Percentiles rank a stretch among this genome's conserved stretches.
phyloP scores from a whole-genome alignment of 257 asterid genomes.

The Orobanche coerulescens region DNA sequence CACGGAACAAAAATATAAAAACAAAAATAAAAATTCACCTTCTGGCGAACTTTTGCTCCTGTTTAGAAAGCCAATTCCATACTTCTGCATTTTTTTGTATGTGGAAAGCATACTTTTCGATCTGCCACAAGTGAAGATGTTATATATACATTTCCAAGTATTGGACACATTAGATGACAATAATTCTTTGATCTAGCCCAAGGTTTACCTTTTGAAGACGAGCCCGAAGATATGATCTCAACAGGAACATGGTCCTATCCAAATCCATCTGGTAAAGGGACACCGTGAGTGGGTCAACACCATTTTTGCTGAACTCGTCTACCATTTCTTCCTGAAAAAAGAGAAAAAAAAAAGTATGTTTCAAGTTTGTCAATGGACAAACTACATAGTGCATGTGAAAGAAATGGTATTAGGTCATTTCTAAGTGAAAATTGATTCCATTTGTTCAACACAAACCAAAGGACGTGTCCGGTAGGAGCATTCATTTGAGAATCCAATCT shows the following conservation, averaged over 20 bases:
- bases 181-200: background rate
- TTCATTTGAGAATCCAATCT: background rate
- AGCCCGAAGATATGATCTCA: constrained; percentile 82
- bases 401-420: background rate
- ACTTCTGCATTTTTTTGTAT: constrained; percentile 47
- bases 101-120: constrained; percentile 64
- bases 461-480: background rate
- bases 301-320: constrained; percentile 45
- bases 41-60: constrained; percentile 54
- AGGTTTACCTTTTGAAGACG: constrained; percentile 78
- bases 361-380: background rate
- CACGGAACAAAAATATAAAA: background rate
- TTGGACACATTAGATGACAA: background rate
- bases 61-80: constrained; percentile 60
- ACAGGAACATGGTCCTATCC: constrained; percentile 68
- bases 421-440: constrained; percentile 1
- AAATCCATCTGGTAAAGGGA: constrained; percentile 94
- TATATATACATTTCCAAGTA: background rate
- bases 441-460: background rate
- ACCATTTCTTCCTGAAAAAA: constrained; percentile 63
- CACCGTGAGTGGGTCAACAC: constrained; percentile 66
- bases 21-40: constrained; percentile 39
- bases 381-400: background rate
- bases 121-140: constrained; percentile 37
- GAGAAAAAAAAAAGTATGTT: background rate